Evolutionary conservation across 2,329 filamentous ascomycete genomes (phyloP).

Genomic region (Pseudogymnoascus sp.): DNA sequence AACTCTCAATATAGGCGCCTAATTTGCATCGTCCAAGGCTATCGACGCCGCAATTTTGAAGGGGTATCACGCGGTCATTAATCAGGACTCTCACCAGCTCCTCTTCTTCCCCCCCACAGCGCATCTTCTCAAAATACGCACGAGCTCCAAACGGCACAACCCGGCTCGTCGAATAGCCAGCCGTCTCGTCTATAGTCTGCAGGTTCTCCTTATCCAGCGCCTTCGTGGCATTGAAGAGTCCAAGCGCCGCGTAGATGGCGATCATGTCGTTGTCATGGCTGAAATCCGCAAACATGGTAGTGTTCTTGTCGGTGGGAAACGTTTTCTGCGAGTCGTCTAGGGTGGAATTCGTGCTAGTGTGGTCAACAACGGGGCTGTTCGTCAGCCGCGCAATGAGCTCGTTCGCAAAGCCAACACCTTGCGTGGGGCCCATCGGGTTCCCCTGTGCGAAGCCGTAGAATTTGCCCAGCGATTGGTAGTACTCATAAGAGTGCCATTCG

Average conservation of each 20-base stretch:
- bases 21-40: conserved; percentile 61
- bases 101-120: conserved; percentile 48
- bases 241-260: conserved; percentile 65
- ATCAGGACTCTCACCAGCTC: conserved; percentile 72
- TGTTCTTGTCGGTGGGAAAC: conserved; percentile 58
- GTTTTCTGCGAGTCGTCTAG: conserved; percentile 58
- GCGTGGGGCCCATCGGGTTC: conserved; percentile 70
- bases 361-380: conserved; percentile 54
- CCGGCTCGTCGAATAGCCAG: conserved; percentile 69
- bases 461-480: conserved; percentile 71
- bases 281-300: conserved; percentile 75
- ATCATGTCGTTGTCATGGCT: conserved; percentile 87
- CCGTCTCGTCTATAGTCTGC: conserved; percentile 41
- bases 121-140: conserved; percentile 83
- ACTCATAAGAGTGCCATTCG: conserved; percentile 76
- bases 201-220: conserved; percentile 44
- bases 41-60: conserved; percentile 65
- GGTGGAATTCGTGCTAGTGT: conserved; percentile 69
- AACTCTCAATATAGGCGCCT: conserved; percentile 60
- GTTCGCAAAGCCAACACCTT: conserved; percentile 81
- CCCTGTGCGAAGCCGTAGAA: conserved; percentile 76
- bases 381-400: conserved; percentile 80
- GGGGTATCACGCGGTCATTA: conserved; percentile 71
- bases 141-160: conserved; percentile 73
- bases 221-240: conserved; percentile 61